These are phyloP conservation scores for Aegilops bicornis DNA, from an alignment of 176 grass and related monocot species.

Conservation along the genomic window DNA sequence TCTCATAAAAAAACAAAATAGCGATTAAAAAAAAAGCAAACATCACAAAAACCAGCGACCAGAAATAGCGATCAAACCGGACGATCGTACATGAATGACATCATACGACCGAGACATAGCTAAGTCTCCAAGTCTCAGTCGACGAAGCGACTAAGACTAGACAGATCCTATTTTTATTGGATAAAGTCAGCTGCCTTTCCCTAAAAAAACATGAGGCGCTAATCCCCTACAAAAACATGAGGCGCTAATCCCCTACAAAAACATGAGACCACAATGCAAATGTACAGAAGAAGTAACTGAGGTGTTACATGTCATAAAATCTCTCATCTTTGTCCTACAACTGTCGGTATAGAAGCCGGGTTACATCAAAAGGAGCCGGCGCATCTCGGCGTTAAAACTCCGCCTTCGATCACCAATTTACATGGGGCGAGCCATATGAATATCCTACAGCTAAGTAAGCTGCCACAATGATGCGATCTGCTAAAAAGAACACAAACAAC, in stretches of 20 bases:
- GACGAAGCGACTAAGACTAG: too few species aligned
- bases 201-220: too few species aligned
- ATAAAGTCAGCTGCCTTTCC: neutral
- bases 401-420: conserved; percentile 33
- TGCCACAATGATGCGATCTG: conserved; percentile 24
- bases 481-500: conserved; percentile 28
- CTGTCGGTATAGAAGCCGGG: neutral
- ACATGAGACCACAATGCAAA: neutral
- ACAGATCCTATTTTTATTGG: neutral
- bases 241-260: too few species aligned
- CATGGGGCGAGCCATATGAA: conserved; percentile 11
- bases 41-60: too few species aligned
- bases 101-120: too few species aligned
- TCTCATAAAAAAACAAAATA: too few species aligned
- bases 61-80: too few species aligned
- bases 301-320: conserved; percentile 4
- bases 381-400: conserved; percentile 37
- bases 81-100: too few species aligned
- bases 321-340: neutral
- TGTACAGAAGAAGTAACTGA: neutral
- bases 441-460: conserved; percentile 33
- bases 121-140: too few species aligned
- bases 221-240: neutral
- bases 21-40: too few species aligned
- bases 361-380: conserved; percentile 15